These are phyloP conservation scores for Xylariaceae sp. DNA, from an alignment of 2,329 filamentous ascomycete genomes.

Conservation along the genomic window DNA sequence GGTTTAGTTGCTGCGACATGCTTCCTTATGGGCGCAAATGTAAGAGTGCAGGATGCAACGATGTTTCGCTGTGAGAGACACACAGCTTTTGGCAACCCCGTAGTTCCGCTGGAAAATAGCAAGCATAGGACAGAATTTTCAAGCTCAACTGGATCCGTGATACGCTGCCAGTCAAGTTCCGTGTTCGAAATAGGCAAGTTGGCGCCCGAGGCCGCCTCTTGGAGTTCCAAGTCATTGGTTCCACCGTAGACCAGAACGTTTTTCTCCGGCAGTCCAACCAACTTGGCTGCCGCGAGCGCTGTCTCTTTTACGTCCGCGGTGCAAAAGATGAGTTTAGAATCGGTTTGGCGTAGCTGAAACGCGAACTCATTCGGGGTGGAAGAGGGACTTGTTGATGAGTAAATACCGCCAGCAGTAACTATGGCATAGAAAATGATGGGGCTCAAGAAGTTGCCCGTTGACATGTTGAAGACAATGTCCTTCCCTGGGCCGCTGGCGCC, in stretches of 20 bases:
- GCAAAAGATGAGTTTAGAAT: slow-evolving; percentile 39
- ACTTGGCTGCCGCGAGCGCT: slow-evolving; percentile 44
- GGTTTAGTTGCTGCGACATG: slow-evolving; percentile 26
- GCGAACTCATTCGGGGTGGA: slow-evolving; percentile 26
- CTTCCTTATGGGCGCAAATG: slow-evolving; percentile 29
- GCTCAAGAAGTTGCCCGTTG: slow-evolving; percentile 26
- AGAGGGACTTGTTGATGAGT: slow-evolving; percentile 24
- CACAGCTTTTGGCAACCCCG: slow-evolving; percentile 45
- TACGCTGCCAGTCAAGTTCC: slow-evolving; percentile 46
- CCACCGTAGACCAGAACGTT: slow-evolving; percentile 49
- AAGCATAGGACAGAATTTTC: slow-evolving; percentile 38
- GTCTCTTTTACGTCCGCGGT: slow-evolving; percentile 44
- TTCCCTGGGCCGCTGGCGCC: slow-evolving; percentile 19
- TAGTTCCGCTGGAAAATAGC: slow-evolving; percentile 46
- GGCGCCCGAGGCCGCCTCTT: slow-evolving; percentile 29
- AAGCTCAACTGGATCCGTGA: slow-evolving; percentile 46
- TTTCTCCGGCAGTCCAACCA: slow-evolving; percentile 38
- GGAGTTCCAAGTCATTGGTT: slow-evolving; percentile 26
- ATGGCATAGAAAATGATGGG: slow-evolving; percentile 26
- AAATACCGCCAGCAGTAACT: slow-evolving; percentile 25
- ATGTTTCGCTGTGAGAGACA: slow-evolving; percentile 42
- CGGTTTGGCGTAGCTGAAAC: slow-evolving; percentile 37
- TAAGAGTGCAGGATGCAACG: slow-evolving; percentile 35
- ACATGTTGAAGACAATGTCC: slow-evolving; percentile 26
- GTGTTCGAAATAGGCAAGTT: slow-evolving; percentile 33